phyloP scores from a whole-genome alignment of 495 filamentous ascomycete genomes.

The Aspergillus diversus region DNA sequence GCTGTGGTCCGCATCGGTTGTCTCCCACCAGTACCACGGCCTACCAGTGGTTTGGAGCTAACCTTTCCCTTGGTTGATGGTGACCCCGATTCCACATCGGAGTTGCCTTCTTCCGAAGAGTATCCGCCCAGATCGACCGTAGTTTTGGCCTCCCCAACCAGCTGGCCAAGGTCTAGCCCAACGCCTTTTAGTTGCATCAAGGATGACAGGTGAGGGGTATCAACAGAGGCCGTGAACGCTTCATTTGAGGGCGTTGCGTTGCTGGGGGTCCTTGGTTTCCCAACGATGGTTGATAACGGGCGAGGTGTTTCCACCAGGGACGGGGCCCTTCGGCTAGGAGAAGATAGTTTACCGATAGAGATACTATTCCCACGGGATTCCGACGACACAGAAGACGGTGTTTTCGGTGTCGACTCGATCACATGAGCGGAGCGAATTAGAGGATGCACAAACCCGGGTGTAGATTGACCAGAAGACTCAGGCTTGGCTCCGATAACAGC shows the following conservation, averaged over 20 bases:
- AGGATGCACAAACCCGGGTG: slow-evolving; percentile 68
- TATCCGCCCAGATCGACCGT: slow-evolving; percentile 32
- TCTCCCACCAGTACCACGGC: slow-evolving; percentile 28
- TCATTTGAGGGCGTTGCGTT: slow-evolving; percentile 26
- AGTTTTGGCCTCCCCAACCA: slow-evolving; percentile 41
- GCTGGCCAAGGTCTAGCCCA: slow-evolving; percentile 61
- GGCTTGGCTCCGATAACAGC: slow-evolving; percentile 57
- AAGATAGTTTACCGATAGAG: slow-evolving; percentile 31
- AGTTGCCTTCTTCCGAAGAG: slow-evolving; percentile 35
- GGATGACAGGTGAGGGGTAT: slow-evolving; percentile 76
- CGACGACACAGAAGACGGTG: slow-evolving; percentile 43
- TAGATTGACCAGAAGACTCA: slow-evolving; percentile 33
- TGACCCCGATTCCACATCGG: slow-evolving; percentile 26
- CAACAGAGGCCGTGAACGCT: slow-evolving; percentile 56
- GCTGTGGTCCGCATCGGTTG: slow-evolving; percentile 62
- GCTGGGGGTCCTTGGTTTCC: slow-evolving; percentile 17
- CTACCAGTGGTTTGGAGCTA: slow-evolving; percentile 23
- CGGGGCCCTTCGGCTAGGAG: slow-evolving; percentile 20
- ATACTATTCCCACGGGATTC: slow-evolving; percentile 37
- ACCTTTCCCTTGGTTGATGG: slow-evolving; percentile 19
- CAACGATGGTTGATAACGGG: slow-evolving; percentile 12
- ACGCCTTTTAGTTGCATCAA: slow-evolving; percentile 68
- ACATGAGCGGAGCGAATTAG: slow-evolving; percentile 63
- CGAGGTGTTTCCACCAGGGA: slow-evolving; percentile 40
- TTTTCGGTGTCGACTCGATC: slow-evolving; percentile 56